Evolutionary conservation across 1,284 basidiomycete species (phyloP).

Genomic region (Malassezia slooffiae): DNA sequence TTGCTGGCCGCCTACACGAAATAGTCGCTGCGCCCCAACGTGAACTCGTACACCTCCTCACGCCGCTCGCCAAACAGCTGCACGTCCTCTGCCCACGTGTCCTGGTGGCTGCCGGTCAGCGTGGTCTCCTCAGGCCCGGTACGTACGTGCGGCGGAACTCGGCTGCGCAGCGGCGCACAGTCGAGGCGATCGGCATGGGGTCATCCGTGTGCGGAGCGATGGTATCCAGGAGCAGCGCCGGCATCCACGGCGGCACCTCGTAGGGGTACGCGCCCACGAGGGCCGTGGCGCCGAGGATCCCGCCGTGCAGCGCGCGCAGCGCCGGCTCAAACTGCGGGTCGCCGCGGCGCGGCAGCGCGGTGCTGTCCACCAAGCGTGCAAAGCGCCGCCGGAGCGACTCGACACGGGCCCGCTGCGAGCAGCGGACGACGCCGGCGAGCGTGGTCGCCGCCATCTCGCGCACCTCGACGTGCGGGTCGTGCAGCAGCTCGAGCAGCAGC

Average conservation of each 20-base stretch:
- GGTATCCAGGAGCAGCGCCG: conserved; percentile 56
- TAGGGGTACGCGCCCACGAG: conserved; percentile 71
- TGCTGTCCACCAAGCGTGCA: conserved; percentile 40
- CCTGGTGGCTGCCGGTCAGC: too few species aligned
- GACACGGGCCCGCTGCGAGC: conserved; percentile 81
- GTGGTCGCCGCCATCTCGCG: conserved; percentile 50
- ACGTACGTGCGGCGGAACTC: conserved; percentile 56
- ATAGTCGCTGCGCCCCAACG: conserved; percentile 38
- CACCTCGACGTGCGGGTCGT: conserved; percentile 40
- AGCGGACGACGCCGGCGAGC: conserved; percentile 77
- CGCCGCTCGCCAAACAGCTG: conserved; percentile 63
- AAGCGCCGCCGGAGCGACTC: conserved; percentile 54
- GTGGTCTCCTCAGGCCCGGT: too few species aligned
- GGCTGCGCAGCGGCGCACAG: conserved; percentile 75
- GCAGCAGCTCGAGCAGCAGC: conserved; percentile 30
- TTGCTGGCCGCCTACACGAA: conserved; percentile 37
- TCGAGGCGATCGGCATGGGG: conserved; percentile 80
- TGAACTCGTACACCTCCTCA: conserved; percentile 38
- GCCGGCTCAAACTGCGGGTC: conserved; percentile 62
- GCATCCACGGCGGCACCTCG: conserved; percentile 72
- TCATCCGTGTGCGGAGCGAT: conserved; percentile 72
- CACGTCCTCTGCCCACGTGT: conserved; percentile 86
- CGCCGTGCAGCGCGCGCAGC: conserved; percentile 69
- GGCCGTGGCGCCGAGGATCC: conserved; percentile 73
- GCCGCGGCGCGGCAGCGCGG: conserved; percentile 50